Base-by-base conservation (phyloP, 2,329 filamentous ascomycete species). In the Lachnellula willkommii region DNA sequence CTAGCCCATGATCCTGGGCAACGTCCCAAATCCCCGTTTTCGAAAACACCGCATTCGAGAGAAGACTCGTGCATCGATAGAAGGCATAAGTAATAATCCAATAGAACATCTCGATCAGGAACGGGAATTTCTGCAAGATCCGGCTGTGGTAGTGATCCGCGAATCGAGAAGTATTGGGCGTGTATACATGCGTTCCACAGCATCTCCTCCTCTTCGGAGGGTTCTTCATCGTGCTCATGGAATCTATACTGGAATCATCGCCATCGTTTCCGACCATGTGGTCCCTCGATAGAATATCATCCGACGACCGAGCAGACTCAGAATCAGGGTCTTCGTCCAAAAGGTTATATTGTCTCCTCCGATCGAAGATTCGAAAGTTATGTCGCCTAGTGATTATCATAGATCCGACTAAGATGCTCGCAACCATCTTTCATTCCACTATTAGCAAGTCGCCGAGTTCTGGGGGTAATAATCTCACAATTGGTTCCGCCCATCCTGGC, bases 21-120 rank as follows among this genome's bases (percentile, higher is more conserved):
- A 79, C 74, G 53, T 81, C 73, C 75, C 80, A 82, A 32, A 83
- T 77, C 5, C 70, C 69, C 1, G 68, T 71, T 15, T 72, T 65
- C 26, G 70, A 71, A 52, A 75, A 70, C 8, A 70, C 63, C 22
- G 64, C 61, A 47, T 68, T 63, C 12, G 67, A 67, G 15, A 63
- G 58, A 17, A 69, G 46, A 7, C 58, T 61, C 8, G 68, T 65
- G 45, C 59, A 65, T 36, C 64, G 61, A 45, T 70, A 71, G 32
- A 66, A 66, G 1, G 66, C 63, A 46, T 70, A 68, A 2, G 67
- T 85, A 59, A 85, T 75, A 49, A 80, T 74, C 83, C 83, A 86
- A 69, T 86, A 86, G 65, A 85, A 83, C 80, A 85, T 84, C 67
- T 85, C 82, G 54, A 85, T 78, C 63, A 85, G 66, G 65, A 86